Evolutionary conservation across 2,329 filamentous ascomycete species (phyloP), one percentile per base, ranked within the genome.

Genomic region (Bipolaris cookei): DNA sequence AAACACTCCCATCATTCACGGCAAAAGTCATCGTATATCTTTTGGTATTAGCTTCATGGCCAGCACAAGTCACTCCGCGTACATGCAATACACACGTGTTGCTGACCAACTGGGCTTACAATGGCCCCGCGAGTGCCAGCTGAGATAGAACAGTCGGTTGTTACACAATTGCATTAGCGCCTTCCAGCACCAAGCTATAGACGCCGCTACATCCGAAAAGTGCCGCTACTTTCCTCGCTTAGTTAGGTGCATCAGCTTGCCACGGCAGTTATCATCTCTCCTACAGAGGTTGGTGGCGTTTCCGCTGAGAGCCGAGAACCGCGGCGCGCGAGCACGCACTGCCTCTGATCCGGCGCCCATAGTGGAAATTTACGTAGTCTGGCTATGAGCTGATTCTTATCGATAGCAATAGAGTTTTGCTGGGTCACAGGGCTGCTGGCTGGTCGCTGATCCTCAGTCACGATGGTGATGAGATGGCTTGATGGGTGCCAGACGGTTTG

Each of bases 281-380:
- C 16, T 55, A 30, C 25, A 25, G 32, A 18, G 34, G 56, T 49
- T 56, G 56, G 53, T 59, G 56, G 56, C 56, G 53, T 47, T 34
- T 46, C 38, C 32, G 45, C 34, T 21, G n/a, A 52, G 44, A n/a
- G 44, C 49, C 32, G 46, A 18, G 38, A 42, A 23, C 21, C 21
- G 39, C 23, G 39, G 21, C 21, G 23, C 39, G 23, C n/a, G 39
- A 18, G 5, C 39, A 42, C 20, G 38, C 39, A 25, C 21, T 21
- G 13, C 21, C 21, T 42, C 16, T 25, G 39, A 18, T 23, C 44
- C 21, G 18, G 34, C 54, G 11, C 39, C 10, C 23, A 34, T 49
- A 46, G 51, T 38, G 42, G 54, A 30, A 30, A 30, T 30, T 30
- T 30, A 30, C 10, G 28, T 4, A 30, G 28, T 30, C 28, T 13